Percentiles rank a stretch among this genome's conserved stretches.
Evolutionary conservation across 495 filamentous ascomycete species (phyloP).

Genomic region (Penicillium nucicola): DNA sequence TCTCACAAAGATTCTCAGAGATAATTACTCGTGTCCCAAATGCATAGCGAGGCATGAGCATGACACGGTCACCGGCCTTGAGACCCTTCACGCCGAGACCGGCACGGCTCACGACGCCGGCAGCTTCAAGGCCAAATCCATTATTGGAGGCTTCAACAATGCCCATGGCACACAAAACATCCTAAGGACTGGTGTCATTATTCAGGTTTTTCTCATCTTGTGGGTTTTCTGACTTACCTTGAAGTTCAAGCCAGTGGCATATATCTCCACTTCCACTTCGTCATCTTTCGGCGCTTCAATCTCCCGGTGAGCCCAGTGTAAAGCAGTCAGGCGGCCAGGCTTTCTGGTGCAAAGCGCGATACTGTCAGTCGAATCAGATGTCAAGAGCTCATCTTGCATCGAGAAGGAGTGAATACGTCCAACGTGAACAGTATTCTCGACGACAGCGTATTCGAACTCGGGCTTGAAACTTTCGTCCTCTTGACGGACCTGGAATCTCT

Average conservation of each 20-base stretch:
- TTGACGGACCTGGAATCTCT: conserved; percentile 18
- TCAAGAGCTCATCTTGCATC: conserved; percentile 8
- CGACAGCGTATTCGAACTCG: conserved; percentile 33
- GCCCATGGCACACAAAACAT: conserved; percentile 36
- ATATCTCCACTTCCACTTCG: conserved; percentile 30
- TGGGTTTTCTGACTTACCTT: conserved; percentile 17
- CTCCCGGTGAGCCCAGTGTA: conserved; percentile 45
- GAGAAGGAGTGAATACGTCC: conserved; percentile 20
- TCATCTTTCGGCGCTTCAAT: not conserved
- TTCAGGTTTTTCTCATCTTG: too few relatives aligned
- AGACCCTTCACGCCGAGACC: conserved; percentile 22
- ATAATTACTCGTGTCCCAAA: conserved; percentile 23
- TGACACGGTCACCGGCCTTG: conserved; percentile 41
- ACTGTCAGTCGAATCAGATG: not conserved
- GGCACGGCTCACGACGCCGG: conserved; percentile 35
- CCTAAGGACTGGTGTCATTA: conserved; percentile 19
- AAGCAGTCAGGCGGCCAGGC: conserved; percentile 31
- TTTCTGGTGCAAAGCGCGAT: conserved; percentile 11
- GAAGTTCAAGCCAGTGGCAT: conserved; percentile 30
- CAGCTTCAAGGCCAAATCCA: conserved; percentile 38
- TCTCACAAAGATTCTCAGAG: conserved; percentile 17
- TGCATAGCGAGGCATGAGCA: conserved; percentile 25
- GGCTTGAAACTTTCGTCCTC: conserved; percentile 10
- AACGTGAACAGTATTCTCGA: conserved; percentile 19
- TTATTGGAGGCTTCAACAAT: conserved; percentile 27